These are phyloP conservation scores for Wickerhamiella lipophila DNA, from an alignment of 805 yeast genomes.

Conservation along the genomic window DNA sequence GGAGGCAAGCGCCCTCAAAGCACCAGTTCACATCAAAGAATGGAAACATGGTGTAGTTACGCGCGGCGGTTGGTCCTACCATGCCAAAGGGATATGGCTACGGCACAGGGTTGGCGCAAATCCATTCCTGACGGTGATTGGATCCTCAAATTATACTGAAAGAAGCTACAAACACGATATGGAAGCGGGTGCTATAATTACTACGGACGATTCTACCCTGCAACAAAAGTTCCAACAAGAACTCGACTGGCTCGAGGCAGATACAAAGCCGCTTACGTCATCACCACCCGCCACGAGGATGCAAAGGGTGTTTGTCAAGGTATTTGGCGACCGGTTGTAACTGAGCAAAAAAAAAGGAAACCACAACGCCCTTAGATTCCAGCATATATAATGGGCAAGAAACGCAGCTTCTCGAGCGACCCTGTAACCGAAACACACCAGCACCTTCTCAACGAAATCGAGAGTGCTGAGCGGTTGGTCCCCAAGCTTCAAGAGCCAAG, in stretches of 20 bases:
- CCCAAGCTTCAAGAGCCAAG: conserved; percentile 6
- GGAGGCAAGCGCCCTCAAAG: conserved; percentile 35
- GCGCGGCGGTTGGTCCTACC: conserved; percentile 90
- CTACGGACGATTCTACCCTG: conserved; percentile 54
- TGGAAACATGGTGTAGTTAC: conserved; percentile 85
- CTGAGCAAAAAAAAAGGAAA: neutral
- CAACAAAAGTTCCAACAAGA: conserved; percentile 49
- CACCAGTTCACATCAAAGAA: conserved; percentile 48
- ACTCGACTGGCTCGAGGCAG: conserved; percentile 42
- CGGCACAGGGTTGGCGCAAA: conserved; percentile 29
- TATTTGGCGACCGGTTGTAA: conserved; percentile 25
- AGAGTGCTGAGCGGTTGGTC: neutral
- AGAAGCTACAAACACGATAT: conserved; percentile 79
- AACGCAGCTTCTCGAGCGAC: conserved; percentile 8
- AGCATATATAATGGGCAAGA: neutral
- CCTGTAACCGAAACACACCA: conserved; percentile 11
- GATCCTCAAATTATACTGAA: conserved; percentile 86
- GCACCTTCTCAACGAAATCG: conserved; percentile 3
- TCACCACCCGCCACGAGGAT: conserved; percentile 50
- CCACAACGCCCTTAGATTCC: too few species aligned
- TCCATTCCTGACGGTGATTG: conserved; percentile 57
- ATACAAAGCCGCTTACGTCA: conserved; percentile 48
- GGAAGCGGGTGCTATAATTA: conserved; percentile 71
- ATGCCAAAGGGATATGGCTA: conserved; percentile 93
- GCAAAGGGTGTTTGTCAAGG: conserved; percentile 24